Percentiles rank a stretch among this genome's conserved stretches.
Evolutionary conservation across 768 basidiomycete species (phyloP).

Genomic region (Amanita polypyramis): DNA sequence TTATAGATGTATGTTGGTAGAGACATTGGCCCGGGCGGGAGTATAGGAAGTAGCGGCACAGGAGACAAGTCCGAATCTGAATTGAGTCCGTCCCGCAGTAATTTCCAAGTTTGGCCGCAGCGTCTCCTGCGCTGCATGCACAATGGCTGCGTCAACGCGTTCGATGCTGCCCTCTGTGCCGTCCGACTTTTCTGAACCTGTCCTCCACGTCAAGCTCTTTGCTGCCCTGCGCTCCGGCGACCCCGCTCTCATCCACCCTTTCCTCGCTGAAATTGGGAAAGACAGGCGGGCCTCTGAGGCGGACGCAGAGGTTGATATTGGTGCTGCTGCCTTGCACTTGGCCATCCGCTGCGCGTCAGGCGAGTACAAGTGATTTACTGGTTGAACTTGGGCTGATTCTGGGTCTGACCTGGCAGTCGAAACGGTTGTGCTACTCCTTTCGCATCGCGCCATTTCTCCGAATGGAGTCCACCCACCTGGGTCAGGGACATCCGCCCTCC

Average conservation of each 20-base stretch:
- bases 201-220: background rate
- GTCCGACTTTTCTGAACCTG: background rate
- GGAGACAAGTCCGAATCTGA: too few species aligned
- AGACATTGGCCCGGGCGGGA: too few species aligned
- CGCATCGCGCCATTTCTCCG: conserved; percentile 68
- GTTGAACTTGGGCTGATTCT: background rate
- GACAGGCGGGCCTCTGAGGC: conserved; percentile 38
- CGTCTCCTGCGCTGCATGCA: too few species aligned
- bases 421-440: conserved; percentile 58
- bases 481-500: conserved; percentile 68
- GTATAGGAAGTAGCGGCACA: too few species aligned
- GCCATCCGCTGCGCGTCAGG: conserved; percentile 75
- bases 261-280: conserved; percentile 66
- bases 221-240: conserved; percentile 33
- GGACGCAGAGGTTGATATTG: conserved; percentile 46
- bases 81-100: too few species aligned
- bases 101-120: too few species aligned
- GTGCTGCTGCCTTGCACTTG: conserved; percentile 69
- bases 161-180: background rate
- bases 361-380: conserved; percentile 21
- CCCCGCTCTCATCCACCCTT: conserved; percentile 69
- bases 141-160: background rate
- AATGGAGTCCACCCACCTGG: conserved; percentile 67
- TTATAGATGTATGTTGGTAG: conserved; percentile 52
- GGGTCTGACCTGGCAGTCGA: conserved; percentile 31